Evolutionary conservation across 2,329 filamentous ascomycete species (phyloP).

Genomic region (Decorospora gaudefroyi): DNA sequence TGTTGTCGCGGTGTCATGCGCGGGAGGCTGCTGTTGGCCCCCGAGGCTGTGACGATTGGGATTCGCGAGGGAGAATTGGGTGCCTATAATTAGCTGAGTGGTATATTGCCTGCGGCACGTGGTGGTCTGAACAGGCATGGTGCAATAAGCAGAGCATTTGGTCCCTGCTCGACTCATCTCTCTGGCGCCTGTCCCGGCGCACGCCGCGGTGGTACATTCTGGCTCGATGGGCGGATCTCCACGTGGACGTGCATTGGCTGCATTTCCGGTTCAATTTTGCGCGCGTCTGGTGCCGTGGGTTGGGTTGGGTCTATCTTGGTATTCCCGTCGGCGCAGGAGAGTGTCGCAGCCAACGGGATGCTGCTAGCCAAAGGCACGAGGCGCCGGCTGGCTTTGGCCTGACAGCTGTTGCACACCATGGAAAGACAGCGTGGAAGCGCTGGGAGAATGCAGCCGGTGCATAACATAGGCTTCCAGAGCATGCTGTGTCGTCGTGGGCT

Average conservation of each 20-base stretch:
- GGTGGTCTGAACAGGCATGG: conserved; percentile 34
- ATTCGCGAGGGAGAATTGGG: conserved; percentile 13
- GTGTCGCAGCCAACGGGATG: conserved; percentile 4
- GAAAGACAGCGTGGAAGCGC: conserved; percentile 7
- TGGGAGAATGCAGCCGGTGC: conserved; percentile 19
- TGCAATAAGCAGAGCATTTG: conserved; percentile 31
- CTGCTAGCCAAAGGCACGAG: conserved; percentile 25
- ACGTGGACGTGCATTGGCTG: conserved; percentile 38
- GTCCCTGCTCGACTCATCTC: conserved; percentile 29
- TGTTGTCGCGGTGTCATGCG: conserved; percentile 8
- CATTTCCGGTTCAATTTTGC: conserved; percentile 23
- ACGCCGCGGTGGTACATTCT: conserved; percentile 27
- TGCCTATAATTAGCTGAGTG: conserved; percentile 39
- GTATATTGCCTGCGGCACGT: conserved; percentile 47
- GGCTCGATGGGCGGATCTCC: conserved; percentile 37
- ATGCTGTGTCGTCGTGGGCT: conserved; percentile 22
- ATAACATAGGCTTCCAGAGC: conserved; percentile 16
- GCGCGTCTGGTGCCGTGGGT: conserved; percentile 25
- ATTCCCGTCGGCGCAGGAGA: conserved; percentile 4
- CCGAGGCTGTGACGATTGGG: conserved; percentile 26
- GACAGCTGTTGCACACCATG: conserved; percentile 36
- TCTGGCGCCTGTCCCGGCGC: conserved; percentile 29
- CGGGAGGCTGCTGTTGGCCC: conserved; percentile 34
- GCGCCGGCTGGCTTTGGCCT: conserved; percentile 34
- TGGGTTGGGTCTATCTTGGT: conserved; percentile 9